Conservation (phyloP, 1,284 basidiomycete genomes). For the Stereum hirsutum region DNA sequence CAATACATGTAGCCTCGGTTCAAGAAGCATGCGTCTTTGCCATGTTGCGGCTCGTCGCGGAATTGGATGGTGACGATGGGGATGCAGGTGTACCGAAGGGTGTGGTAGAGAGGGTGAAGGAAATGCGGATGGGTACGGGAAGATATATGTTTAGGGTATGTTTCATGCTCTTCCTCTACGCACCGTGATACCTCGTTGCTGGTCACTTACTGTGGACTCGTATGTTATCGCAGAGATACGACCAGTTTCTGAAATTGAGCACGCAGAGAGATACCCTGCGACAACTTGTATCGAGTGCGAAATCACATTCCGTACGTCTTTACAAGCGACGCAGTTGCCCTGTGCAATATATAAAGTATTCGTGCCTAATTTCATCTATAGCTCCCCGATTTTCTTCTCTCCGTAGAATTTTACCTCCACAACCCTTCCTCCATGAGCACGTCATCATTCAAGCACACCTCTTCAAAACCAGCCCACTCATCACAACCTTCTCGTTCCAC, state of each 20-base stretch:
- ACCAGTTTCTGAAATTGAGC: slow-evolving; percentile 47
- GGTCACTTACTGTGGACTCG: too few relatives aligned
- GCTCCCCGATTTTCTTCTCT: slow-evolving; percentile 61
- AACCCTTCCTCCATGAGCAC: background rate
- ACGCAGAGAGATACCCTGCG: slow-evolving; percentile 32
- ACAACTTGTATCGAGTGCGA: slow-evolving; percentile 33
- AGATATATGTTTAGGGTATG: slow-evolving; percentile 48
- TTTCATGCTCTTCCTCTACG: slow-evolving; percentile 8
- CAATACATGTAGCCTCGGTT: slow-evolving; percentile 38
- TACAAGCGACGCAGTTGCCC: background rate
- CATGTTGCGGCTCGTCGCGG: slow-evolving; percentile 54
- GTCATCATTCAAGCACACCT: slow-evolving; percentile 3
- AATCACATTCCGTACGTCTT: slow-evolving; percentile 42
- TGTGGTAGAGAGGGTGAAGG: slow-evolving; percentile 30
- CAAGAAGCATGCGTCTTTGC: slow-evolving; percentile 62
- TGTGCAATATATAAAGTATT: slow-evolving; percentile 1
- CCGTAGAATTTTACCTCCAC: slow-evolving; percentile 30
- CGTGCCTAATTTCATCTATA: too few relatives aligned
- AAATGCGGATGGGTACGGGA: slow-evolving; percentile 32
- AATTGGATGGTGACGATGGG: slow-evolving; percentile 48
- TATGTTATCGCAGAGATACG: slow-evolving; percentile 41
- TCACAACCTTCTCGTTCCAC: slow-evolving; percentile 15
- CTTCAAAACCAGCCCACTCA: slow-evolving; percentile 10
- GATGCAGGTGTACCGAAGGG: slow-evolving; percentile 40
- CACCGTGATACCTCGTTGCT: too few relatives aligned